Percentiles rank a stretch among this genome's conserved stretches.
These are phyloP conservation scores for Puccinia brachypodii DNA, from an alignment of 1,284 basidiomycete species.

Conservation along the genomic window DNA sequence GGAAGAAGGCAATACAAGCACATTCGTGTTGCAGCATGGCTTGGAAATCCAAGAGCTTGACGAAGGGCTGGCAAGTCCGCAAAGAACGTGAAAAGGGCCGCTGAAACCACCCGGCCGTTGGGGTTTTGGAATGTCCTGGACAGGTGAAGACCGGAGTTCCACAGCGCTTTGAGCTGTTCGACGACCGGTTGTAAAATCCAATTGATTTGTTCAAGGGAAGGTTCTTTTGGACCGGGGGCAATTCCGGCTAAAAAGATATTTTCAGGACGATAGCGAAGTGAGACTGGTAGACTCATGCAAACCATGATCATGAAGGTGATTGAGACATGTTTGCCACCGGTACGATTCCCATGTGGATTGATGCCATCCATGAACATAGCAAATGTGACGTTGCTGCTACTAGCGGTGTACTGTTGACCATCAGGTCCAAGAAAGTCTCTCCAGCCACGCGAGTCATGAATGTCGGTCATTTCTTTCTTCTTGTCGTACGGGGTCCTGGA, in stretches of 20 bases:
- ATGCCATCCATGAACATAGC: constrained; percentile 33
- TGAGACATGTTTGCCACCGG: neutral
- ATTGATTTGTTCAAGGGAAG: no score
- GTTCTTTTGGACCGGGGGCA: no score
- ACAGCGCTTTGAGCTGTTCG: no score
- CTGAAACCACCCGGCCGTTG: no score
- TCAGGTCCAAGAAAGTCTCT: constrained; percentile 22
- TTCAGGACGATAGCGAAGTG: constrained; percentile 53
- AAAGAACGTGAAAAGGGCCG: no score
- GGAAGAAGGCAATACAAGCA: no score
- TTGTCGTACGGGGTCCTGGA: neutral
- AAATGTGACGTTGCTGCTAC: neutral
- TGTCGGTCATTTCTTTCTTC: neutral
- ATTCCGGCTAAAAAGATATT: no score
- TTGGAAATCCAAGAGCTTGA: no score
- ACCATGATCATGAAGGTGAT: constrained; percentile 19
- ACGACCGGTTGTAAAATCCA: no score
- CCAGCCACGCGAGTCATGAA: constrained; percentile 29
- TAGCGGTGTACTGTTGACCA: neutral
- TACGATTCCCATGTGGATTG: constrained; percentile 28
- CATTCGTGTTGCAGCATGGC: no score
- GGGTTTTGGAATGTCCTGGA: no score
- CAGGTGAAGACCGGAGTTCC: neutral
- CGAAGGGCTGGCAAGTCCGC: no score
- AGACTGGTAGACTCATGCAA: constrained; percentile 51